Conservation (phyloP, 2,329 filamentous ascomycete genomes). For the Neonectria faginata region DNA sequence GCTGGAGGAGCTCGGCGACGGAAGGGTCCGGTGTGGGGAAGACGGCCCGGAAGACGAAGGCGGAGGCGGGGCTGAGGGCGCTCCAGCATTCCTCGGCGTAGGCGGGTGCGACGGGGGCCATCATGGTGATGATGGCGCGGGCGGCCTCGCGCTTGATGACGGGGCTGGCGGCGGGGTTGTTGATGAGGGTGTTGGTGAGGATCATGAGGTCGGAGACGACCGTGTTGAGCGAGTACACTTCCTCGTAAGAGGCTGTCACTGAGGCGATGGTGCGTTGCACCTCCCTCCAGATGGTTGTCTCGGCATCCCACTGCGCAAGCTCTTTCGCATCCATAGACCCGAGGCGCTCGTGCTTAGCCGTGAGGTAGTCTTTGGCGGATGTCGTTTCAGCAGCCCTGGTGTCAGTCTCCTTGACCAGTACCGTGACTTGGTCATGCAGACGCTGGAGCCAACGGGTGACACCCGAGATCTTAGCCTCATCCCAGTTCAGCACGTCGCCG, state of each 20-base stretch:
- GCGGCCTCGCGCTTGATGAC: slow-evolving; percentile 62
- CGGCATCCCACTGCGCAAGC: slow-evolving; percentile 58
- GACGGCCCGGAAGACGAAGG: slow-evolving; percentile 56
- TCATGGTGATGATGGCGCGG: slow-evolving; percentile 73
- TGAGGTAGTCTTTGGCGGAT: slow-evolving; percentile 53
- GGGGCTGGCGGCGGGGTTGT: slow-evolving; percentile 54
- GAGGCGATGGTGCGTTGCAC: slow-evolving; percentile 75
- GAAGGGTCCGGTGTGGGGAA: slow-evolving; percentile 70
- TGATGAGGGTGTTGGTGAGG: slow-evolving; percentile 76
- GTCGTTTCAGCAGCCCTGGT: slow-evolving; percentile 1
- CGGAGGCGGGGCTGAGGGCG: slow-evolving; percentile 57
- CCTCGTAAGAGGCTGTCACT: slow-evolving; percentile 75
- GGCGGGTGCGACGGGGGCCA: slow-evolving; percentile 84
- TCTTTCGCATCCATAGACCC: slow-evolving; percentile 48
- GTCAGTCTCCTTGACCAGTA: slow-evolving; percentile 33
- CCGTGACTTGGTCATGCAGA: slow-evolving; percentile 68
- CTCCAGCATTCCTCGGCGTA: slow-evolving; percentile 86
- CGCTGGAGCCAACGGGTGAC: slow-evolving; percentile 83
- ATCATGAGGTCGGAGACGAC: slow-evolving; percentile 85
- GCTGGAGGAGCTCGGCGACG: slow-evolving; percentile 61
- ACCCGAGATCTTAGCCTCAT: slow-evolving; percentile 83
- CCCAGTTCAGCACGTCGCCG: slow-evolving; percentile 87
- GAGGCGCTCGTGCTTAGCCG: slow-evolving; percentile 46
- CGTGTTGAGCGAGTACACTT: slow-evolving; percentile 84
- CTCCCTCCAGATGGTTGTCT: slow-evolving; percentile 69